Evolutionary conservation across 345 rosid genomes (phyloP), one percentile per base, ranked within the genome.

Genomic region (Theobroma cacao): DNA sequence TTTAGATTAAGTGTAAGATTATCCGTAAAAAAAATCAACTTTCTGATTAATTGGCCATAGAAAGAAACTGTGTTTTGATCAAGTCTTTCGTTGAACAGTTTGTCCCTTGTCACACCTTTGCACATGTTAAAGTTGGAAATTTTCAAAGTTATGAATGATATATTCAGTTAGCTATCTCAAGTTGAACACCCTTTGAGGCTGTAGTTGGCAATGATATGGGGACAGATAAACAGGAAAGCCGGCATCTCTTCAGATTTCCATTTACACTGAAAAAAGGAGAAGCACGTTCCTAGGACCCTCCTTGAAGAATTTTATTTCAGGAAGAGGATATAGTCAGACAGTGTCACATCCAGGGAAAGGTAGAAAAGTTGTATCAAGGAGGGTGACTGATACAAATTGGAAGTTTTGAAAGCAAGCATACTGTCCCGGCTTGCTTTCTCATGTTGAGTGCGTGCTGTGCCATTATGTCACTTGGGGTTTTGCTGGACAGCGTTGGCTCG

Each of bases 401-500:
- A 59, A 76, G 82, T 60, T 47, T 31, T 70, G 53, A 26, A 62
- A 26, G 45, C 22, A 77, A 76, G 66, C 81, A 61, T 20, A 78
- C 85, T 81, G 78, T 74, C 77, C 84, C 87, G 81, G 58, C 79
- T 61, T 72, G 82, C 64, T 83, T 75, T 75, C 77, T 34, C 58
- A 69, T 78, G 80, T 75, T 76, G 78, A 83, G 84, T 75, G 86
- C 73, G 80, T 83, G 81, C 82, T 60, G 84, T 80, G 80, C 84
- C 88, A 87, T 78, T 82, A 84, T 74, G 75, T 38, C 82, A 75
- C 77, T 69, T 60, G 62, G 28, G 79, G 66, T 38, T 30, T 79
- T 72, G 72, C 60, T 24, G 73, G 76, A 70, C 30, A 66, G 33
- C 60, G 70, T 69, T 78, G 75, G 78, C 76, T 76, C 68, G 77